A percentile compares a stretch with the other conserved stretches of the same genome.
Conservation (phyloP, 2,329 filamentous ascomycete genomes). For the Ascochyta viciae-villosae region DNA sequence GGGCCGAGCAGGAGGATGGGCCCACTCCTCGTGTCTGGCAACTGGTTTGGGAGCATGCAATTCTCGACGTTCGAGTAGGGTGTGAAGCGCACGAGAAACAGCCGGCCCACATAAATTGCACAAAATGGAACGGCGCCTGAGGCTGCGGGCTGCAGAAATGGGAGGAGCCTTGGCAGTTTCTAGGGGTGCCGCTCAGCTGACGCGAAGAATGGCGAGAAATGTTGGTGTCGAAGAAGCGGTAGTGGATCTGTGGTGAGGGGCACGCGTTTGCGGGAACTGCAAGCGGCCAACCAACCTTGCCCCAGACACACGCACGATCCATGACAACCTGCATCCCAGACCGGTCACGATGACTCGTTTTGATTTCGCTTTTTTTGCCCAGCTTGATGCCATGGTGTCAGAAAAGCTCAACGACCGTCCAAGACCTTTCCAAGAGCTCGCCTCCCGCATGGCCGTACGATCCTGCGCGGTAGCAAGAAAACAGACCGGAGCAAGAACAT, state of each 20-base stretch:
- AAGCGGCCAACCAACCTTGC: constrained; percentile 9
- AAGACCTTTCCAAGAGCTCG: constrained; percentile 6
- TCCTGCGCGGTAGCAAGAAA: constrained; percentile 6
- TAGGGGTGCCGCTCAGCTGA: constrained; percentile 17
- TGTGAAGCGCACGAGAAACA: constrained; percentile 9
- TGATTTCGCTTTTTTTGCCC: background rate
- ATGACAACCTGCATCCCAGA: constrained; percentile 7
- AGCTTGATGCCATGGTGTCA: constrained; percentile 7
- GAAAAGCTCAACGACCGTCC: constrained; percentile 5
- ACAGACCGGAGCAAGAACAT: constrained; percentile 3
- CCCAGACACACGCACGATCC: background rate
- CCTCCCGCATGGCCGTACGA: constrained; percentile 1
- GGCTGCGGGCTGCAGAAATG: constrained; percentile 3
- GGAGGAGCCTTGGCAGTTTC: constrained; percentile 12
- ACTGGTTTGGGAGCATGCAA: background rate
- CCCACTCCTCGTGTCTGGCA: background rate
- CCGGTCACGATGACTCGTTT: constrained; percentile 18
- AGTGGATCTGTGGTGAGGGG: constrained; percentile 1
- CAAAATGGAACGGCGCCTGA: constrained; percentile 8
- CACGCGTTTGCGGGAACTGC: constrained; percentile 4
- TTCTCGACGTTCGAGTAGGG: background rate
- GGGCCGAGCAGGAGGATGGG: background rate
- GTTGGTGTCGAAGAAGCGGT: constrained; percentile 1
- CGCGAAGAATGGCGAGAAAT: constrained; percentile 4
- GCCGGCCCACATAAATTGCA: constrained; percentile 8